Conservation (phyloP, 768 basidiomycete genomes). For the Cystoderma amianthinum region DNA sequence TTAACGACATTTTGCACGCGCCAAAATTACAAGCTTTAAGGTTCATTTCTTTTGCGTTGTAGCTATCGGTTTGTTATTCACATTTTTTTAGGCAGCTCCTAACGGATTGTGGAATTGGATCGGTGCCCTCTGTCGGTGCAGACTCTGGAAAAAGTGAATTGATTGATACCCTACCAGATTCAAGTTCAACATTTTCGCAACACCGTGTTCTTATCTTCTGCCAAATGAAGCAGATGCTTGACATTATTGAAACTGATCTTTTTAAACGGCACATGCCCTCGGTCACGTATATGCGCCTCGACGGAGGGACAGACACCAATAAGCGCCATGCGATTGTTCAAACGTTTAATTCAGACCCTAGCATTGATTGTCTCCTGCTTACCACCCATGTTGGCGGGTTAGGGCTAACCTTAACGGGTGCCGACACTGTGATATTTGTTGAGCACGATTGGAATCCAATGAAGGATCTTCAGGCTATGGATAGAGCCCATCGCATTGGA, state of each 20-base stretch:
- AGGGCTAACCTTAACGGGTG: slow-evolving; percentile 93
- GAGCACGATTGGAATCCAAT: slow-evolving; percentile 99
- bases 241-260: slow-evolving; percentile 91
- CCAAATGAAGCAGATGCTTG: slow-evolving; percentile 98
- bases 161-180: slow-evolving; percentile 50
- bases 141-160: slow-evolving; percentile 66
- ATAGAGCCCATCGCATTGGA: slow-evolving; percentile 94
- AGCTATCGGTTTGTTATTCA: slow-evolving; percentile 4
- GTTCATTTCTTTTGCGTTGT: slow-evolving; percentile 35
- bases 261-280: slow-evolving; percentile 92
- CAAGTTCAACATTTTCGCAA: slow-evolving; percentile 68
- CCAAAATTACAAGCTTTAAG: slow-evolving; percentile 89
- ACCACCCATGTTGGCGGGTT: slow-evolving; percentile 97
- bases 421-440: slow-evolving; percentile 98
- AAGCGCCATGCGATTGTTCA: slow-evolving; percentile 97
- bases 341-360: slow-evolving; percentile 96
- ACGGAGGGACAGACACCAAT: slow-evolving; percentile 85
- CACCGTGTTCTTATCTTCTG: slow-evolving; percentile 99
- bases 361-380: slow-evolving; percentile 91
- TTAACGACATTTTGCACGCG: slow-evolving; percentile 84
- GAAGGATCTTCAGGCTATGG: slow-evolving; percentile 99
- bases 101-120: slow-evolving; percentile 90
- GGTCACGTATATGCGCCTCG: slow-evolving; percentile 97
- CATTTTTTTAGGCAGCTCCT: slow-evolving; percentile 71
- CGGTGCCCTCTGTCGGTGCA: slow-evolving; percentile 25